These are phyloP conservation scores for Backusella liffmaniae DNA, from an alignment of 192 early-diverging fungal genomes.

Conservation along the genomic window DNA sequence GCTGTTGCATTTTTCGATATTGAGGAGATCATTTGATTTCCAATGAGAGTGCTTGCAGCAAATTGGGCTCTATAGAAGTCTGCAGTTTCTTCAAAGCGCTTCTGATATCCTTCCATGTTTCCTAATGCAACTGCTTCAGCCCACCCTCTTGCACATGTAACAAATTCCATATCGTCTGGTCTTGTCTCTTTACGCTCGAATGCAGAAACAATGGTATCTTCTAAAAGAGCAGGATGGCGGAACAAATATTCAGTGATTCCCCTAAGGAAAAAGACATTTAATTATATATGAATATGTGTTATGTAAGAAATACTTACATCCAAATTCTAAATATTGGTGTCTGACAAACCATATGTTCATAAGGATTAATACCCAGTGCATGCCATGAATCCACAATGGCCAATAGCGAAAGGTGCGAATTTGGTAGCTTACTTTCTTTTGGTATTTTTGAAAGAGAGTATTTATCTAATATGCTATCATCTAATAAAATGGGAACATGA, in stretches of 20 bases:
- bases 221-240: conserved; percentile 73
- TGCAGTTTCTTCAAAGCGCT: conserved; percentile 80
- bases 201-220: conserved; percentile 84
- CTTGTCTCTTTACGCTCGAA: conserved; percentile 69
- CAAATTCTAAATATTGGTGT: conserved; percentile 92
- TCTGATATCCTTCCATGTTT: conserved; percentile 78
- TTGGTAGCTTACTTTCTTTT: conserved; percentile 63
- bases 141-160: conserved; percentile 87
- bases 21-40: conserved; percentile 57
- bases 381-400: conserved; percentile 96
- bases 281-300: not conserved
- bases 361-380: conserved; percentile 79
- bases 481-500: conserved; percentile 68
- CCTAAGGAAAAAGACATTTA: conserved; percentile 30
- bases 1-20: conserved; percentile 41
- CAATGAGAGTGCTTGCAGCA: conserved; percentile 48
- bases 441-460: conserved; percentile 83
- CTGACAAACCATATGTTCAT: conserved; percentile 92
- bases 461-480: conserved; percentile 79
- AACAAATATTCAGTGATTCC: conserved; percentile 95
- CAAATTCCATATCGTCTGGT: conserved; percentile 86
- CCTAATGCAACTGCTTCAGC: conserved; percentile 85
- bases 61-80: conserved; percentile 76
- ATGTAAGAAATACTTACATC: conserved; percentile 48
- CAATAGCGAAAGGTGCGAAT: conserved; percentile 91